Evolutionary conservation across 2,329 filamentous ascomycete species (phyloP), one percentile per base, ranked within the genome.

Genomic region (Ceratocystis variospora): DNA sequence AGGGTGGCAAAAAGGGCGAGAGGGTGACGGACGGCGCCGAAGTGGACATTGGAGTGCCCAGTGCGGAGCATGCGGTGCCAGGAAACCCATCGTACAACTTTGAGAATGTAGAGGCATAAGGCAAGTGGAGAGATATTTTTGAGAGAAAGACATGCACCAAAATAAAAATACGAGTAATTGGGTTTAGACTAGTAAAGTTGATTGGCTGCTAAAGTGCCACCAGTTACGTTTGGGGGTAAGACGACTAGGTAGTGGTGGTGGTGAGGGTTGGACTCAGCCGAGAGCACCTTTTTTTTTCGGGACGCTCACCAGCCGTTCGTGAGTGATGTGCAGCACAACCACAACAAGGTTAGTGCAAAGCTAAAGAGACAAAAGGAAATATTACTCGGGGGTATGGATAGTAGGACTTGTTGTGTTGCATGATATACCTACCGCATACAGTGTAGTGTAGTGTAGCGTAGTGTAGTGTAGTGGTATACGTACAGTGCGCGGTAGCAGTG

Each of bases 31-130:
- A 78, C 66, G 78, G 76, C 53, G 74, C 76, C 71, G 83, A 83
- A 65, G 83, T 86, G 71, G 82, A 83, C 70, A 79, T 81, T 69
- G 78, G 79, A 70, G 81, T 78, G 15, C 79, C 78, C 1, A 74
- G 79, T 64, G 90, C 89, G 12, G 88, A 89, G 72, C 80, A 80
- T 70, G 90, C 93, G 5, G 85, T 94, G 67, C 93, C 93, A 15
- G 92, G 92, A 1, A 80, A 82, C 70, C 92, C 92, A 63, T 88
- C 84, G 53, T 96, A 95, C 76, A 79, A 84, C 71, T 96, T 96
- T 77, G 87, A 90, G 77, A 96, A 96, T 74, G 81, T 94, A 10
- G 55, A 37, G 31, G 55, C 28, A 37, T 59, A 10, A 37, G 55
- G 12, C 37, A 41, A 41, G 37, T 41, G 37, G 37, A 4, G 37